Evolutionary conservation across 148 eudicot species (phyloP).

Genomic region (Silene conica): DNA sequence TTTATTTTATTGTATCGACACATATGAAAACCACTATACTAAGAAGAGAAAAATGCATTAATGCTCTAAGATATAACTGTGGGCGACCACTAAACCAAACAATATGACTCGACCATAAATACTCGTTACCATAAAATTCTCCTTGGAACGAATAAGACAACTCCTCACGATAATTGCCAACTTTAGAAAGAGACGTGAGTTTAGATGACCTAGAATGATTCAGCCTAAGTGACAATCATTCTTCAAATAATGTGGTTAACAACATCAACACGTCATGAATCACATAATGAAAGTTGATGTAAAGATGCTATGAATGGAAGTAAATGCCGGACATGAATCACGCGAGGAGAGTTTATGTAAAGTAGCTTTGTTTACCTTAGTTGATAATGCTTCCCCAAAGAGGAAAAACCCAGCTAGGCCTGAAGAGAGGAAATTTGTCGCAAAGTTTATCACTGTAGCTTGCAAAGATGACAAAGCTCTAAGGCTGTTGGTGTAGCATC

Average conservation of each 20-base stretch:
- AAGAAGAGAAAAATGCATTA: neutral
- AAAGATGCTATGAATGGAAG: conserved; percentile 1
- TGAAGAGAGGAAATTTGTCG: conserved; percentile 82
- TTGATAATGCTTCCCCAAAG: conserved; percentile 65
- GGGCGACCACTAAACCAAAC: neutral
- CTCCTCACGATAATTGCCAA: neutral
- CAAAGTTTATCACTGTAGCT: conserved; percentile 93
- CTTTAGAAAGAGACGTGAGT: neutral
- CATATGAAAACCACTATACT: neutral
- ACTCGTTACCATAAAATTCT: conserved; percentile 1
- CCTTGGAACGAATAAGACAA: neutral
- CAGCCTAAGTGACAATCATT: neutral
- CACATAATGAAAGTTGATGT: neutral
- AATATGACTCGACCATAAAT: neutral
- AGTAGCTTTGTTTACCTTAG: conserved; percentile 45
- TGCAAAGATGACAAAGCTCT: conserved; percentile 88
- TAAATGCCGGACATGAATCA: neutral
- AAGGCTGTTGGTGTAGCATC: conserved; percentile 90
- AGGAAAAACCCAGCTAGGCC: conserved; percentile 88
- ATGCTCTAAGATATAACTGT: neutral
- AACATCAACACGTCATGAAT: no score
- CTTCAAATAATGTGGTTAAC: neutral
- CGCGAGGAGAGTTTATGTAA: neutral
- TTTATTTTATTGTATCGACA: conserved; percentile 5
- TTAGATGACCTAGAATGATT: neutral